Conservation (phyloP, 73 alveolate species). For the Symbiodinium natans region DNA sequence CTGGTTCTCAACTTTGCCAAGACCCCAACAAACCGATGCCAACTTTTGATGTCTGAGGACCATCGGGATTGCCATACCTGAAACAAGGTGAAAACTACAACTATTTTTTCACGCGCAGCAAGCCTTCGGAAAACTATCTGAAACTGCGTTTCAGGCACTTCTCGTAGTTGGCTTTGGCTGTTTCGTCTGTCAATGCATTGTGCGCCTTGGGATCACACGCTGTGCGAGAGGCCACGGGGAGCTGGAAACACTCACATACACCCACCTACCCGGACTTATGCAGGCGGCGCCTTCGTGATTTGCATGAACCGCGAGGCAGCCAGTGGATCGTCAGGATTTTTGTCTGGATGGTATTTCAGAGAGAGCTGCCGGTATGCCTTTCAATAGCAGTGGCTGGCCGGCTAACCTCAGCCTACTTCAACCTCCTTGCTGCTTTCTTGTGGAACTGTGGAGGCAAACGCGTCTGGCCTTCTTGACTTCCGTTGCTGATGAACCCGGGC, state of each 20-base stretch:
- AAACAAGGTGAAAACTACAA: background rate
- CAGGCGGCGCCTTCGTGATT: constrained; percentile 96
- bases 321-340: constrained; percentile 97
- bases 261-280: background rate
- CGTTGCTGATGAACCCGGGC: constrained; percentile 94
- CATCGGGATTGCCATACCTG: constrained; percentile 98
- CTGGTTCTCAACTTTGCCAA: background rate
- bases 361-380: constrained; percentile 96
- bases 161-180: constrained; percentile 97
- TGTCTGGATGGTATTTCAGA: constrained; percentile 98
- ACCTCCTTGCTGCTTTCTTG: too few species aligned
- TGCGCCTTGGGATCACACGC: background rate
- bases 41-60: constrained; percentile 97
- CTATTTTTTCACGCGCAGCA: background rate
- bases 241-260: background rate
- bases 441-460: background rate
- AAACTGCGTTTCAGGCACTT: constrained; percentile 46
- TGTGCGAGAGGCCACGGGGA: background rate
- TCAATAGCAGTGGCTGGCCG: background rate
- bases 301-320: constrained; percentile 97
- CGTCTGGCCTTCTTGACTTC: constrained; percentile 94
- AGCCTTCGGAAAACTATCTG: background rate
- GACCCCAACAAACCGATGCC: constrained; percentile 96
- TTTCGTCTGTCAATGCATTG: constrained; percentile 97
- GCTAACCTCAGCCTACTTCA: background rate